Evolutionary conservation across 2,329 filamentous ascomycete species (phyloP), one percentile per base, ranked within the genome.

Genomic region (Trichoderma afroharzianum): DNA sequence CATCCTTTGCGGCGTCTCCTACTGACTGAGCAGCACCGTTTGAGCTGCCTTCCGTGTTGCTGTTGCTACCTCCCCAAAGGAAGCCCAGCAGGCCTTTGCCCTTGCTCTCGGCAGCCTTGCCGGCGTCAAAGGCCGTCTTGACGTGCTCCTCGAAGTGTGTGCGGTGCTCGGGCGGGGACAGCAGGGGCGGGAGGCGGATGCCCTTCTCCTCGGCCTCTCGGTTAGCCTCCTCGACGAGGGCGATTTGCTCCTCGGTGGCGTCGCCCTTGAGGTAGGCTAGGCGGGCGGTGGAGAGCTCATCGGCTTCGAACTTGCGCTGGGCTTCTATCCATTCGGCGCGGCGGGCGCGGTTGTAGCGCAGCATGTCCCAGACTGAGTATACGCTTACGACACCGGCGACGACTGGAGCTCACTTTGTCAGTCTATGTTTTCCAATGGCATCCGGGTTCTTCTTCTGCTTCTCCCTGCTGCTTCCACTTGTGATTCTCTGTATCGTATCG

Each of bases 321-420:
- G 87, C 82, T 72, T 87, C 85, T 76, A 86, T 77, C 82, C 88
- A 90, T 79, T 90, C 88, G 77, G 80, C 81, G 77, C 87, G 87
- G 76, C 88, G 87, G 80, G 86, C 85, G 76, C 85, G 86, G 83
- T 90, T 90, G 80, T 87, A 87, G 68, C 84, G 82, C 72, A 89
- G 82, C 88, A 90, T 90, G 79, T 90, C 88, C 82, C 83, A 85
- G 21, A 88, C 85, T 43, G 88, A 88, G 82, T 89, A 90, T 73
- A 85, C 81, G 69, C 87, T 89, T 53, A 88, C 82, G 32, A 89
- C 81, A 74, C 84, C 83, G 72, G 87, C 87, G 73, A 90, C 82
- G 63, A 83, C 87, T 89, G 6, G 39, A 57, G n/a, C 3, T 32
- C 12, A 9, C 21, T 30, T 30, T 6, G 50, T 70, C 33, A 63